These are phyloP conservation scores for Trifolium dubium DNA, from an alignment of 306 rosid species.

Conservation along the genomic window DNA sequence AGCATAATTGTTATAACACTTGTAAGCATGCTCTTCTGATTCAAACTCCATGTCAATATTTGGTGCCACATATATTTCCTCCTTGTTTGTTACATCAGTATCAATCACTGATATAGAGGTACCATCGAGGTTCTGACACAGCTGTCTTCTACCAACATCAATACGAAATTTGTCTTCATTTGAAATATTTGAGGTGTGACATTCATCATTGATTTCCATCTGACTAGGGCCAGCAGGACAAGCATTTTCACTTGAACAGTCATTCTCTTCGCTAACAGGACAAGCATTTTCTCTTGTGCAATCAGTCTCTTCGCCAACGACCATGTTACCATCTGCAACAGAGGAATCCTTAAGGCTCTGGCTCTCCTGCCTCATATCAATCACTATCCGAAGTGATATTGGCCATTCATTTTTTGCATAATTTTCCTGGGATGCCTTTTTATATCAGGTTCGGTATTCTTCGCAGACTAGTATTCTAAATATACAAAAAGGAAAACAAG, in stretches of 20 bases:
- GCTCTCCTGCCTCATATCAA: slow-evolving; percentile 39
- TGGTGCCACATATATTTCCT: slow-evolving; percentile 43
- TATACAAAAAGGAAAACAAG: slow-evolving; percentile 1
- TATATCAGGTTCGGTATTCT: slow-evolving; percentile 39
- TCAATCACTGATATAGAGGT: slow-evolving; percentile 33
- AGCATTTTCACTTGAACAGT: slow-evolving; percentile 38
- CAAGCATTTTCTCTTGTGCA: slow-evolving; percentile 38
- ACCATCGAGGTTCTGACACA: slow-evolving; percentile 36
- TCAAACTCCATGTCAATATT: slow-evolving; percentile 61
- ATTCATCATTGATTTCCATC: slow-evolving; percentile 47
- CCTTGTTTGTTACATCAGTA: slow-evolving; percentile 38
- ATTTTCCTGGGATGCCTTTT: slow-evolving; percentile 33
- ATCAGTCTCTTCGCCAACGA: slow-evolving; percentile 43
- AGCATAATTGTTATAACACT: slow-evolving; percentile 62
- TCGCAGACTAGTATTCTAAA: slow-evolving; percentile 47
- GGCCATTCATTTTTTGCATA: slow-evolving; percentile 36
- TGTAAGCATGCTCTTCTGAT: slow-evolving; percentile 68
- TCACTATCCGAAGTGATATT: slow-evolving; percentile 37
- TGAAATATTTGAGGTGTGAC: slow-evolving; percentile 40
- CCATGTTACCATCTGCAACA: slow-evolving; percentile 32
- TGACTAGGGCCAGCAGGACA: slow-evolving; percentile 41
- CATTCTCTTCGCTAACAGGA: slow-evolving; percentile 41
- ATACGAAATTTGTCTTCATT: neutral
- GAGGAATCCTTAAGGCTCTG: slow-evolving; percentile 38
- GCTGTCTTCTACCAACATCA: slow-evolving; percentile 32